Evolutionary conservation across 176 grass and related monocot species (phyloP), one percentile per base, ranked within the genome.

Genomic region (Avena sativa): DNA sequence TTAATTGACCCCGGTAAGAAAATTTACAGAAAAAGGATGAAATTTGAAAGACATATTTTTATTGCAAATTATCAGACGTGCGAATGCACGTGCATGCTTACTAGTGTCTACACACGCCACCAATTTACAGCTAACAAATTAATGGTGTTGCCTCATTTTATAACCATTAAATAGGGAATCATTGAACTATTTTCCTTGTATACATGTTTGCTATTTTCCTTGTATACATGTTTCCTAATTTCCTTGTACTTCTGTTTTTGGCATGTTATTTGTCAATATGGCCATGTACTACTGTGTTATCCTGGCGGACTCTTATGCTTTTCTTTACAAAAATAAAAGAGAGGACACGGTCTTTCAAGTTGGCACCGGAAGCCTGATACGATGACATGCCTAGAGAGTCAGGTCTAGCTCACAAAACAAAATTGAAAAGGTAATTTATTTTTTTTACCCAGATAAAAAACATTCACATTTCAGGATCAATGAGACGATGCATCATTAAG

Each of bases 241-340:
- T 82, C 52, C 43, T 8, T 10, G 13, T 83, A 13, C 67, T 90
- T 43, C 20, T 19, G 3, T 80, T 57, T 12, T 43, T 77, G 14
- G 19, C 19, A 77, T 62, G 71, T 58, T 40, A 77, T 77, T 90
- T 64, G 67, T 34, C 79, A 76, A 81, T 57, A 55, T 55, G 52
- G 5, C 14, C 40, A 5, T 43, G 52, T 55, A 55, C 26, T 57
- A 9, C 14, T 43, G 2, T 83, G 6, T 34, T 34, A 8, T 40
- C 32, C 13, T 36, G 36, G 67, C 1, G 34, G 34, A 70, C 34
- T 65, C 62, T 65, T 14, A 3, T 70, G 67, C 34, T 70, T 70
- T 70, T 64, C 64, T 67, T 67, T 67, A 67, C 64, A 34, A 67
- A 67, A 64, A 46, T 32, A 6, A 38, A 28, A 10, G 43, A 17